phyloP scores from a whole-genome alignment of 495 filamentous ascomycete genomes.

The Monascus purpureus region DNA sequence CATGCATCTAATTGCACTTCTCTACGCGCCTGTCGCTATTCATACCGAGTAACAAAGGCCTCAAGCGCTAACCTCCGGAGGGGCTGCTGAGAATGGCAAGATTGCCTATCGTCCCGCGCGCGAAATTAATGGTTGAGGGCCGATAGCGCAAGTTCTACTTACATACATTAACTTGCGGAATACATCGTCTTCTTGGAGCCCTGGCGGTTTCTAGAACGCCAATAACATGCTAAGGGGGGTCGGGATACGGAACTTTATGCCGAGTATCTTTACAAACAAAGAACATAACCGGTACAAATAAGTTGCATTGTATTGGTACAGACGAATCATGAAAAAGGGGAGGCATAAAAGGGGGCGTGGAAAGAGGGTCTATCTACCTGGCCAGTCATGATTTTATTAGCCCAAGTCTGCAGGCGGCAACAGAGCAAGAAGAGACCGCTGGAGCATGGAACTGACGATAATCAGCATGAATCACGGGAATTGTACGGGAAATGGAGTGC shows the following conservation, averaged over 20 bases:
- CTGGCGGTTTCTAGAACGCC: no score
- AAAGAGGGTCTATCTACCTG: background rate
- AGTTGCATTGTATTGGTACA: background rate
- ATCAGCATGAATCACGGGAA: background rate
- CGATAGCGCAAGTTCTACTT: no score
- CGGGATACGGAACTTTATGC: no score
- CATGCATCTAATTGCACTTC: no score
- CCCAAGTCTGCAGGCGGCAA: background rate
- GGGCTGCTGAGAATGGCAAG: no score
- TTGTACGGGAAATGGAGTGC: background rate
- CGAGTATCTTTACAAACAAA: background rate
- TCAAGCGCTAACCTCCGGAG: no score
- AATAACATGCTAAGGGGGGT: no score
- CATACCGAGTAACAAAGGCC: no score
- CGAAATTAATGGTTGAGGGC: no score
- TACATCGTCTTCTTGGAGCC: no score
- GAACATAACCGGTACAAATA: background rate
- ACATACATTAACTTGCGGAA: no score
- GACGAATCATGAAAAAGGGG: background rate
- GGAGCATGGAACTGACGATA: background rate
- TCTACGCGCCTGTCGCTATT: background rate
- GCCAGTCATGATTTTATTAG: background rate
- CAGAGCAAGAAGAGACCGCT: background rate
- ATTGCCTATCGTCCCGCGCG: no score
- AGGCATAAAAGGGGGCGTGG: background rate